Evolutionary conservation across 129 eudicot genomes (phyloP), one percentile per base, ranked within the genome.

Genomic region (Solidago caesia): DNA sequence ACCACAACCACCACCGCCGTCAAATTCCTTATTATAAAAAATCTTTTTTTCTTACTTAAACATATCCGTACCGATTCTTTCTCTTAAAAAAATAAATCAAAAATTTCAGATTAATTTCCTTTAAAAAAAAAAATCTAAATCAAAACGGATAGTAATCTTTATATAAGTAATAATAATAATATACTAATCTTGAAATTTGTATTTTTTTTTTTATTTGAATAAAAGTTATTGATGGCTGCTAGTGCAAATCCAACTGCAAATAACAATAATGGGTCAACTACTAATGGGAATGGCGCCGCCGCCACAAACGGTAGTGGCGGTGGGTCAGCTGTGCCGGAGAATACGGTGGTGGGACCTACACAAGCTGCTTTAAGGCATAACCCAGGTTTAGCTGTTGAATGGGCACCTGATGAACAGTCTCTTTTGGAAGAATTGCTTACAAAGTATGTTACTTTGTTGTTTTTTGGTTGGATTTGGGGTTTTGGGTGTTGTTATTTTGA

Each of bases 341-440:
- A 78, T 73, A 85, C 91, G 3, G 88, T 44, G 4, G 85, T 86
- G 73, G 96, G 92, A 27, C 86, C 97, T 9, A 79, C 92, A 10
- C 85, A 83, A 80, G 71, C 88, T 7, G 88, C 96, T 7, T 83
- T 91, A 41, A 85, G 95, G 75, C 97, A 91, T 80, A 81, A 88
- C 73, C 92, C 97, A 4, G 97, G 97, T n/a, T 51, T 91, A 4
- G 75, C 90, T 25, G 79, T 75, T 57, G 90, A 88, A 55, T 91
- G 97, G 96, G 82, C 87, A 42, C 66, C 88, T 21, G 96, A 91
- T 26, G 97, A 91, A 82, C 97, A 91, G 77, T 82, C 97, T 52
- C 80, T 80, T 6, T 72, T 91, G 73, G 88, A 88, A 64, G 92
- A 91, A 7, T 65, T 91, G 77, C 90, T 88, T 41, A 43, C 84